These are phyloP conservation scores for Trichosanthes truncata DNA, from an alignment of 306 rosid species.

Conservation along the genomic window DNA sequence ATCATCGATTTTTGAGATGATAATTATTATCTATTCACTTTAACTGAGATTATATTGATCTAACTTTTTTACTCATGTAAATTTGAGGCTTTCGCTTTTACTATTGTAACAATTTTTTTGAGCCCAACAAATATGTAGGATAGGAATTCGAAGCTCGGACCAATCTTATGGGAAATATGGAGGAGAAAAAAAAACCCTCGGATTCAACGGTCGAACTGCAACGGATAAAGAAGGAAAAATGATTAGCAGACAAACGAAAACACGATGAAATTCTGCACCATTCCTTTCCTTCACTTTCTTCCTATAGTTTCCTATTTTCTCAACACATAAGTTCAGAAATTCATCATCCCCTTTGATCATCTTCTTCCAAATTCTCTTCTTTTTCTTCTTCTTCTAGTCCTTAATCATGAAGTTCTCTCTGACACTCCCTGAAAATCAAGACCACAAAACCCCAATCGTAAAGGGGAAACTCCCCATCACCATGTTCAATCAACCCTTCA, in stretches of 20 bases:
- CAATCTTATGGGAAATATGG: neutral
- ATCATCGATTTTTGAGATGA: no score
- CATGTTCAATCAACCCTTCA: slow-evolving; percentile 50
- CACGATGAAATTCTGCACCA: neutral
- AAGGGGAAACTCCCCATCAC: slow-evolving; percentile 63
- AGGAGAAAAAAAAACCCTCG: neutral
- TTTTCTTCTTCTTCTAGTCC: neutral
- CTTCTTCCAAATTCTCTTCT: neutral
- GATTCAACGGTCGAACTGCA: neutral
- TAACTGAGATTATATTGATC: no score
- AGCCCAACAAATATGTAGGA: no score
- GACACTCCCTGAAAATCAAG: slow-evolving; percentile 33
- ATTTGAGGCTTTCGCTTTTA: no score
- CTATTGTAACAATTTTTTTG: no score
- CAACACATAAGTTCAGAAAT: neutral
- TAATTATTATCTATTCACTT: no score
- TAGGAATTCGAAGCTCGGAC: no score
- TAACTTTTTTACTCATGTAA: no score
- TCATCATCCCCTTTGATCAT: neutral
- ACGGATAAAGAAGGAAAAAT: neutral
- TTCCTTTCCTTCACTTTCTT: neutral
- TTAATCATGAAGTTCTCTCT: slow-evolving; percentile 24
- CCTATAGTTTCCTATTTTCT: neutral
- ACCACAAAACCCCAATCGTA: slow-evolving; percentile 19
- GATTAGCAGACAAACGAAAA: neutral